Base-by-base conservation (phyloP, 2,329 filamentous ascomycete species). In the Colletotrichum limetticola region DNA sequence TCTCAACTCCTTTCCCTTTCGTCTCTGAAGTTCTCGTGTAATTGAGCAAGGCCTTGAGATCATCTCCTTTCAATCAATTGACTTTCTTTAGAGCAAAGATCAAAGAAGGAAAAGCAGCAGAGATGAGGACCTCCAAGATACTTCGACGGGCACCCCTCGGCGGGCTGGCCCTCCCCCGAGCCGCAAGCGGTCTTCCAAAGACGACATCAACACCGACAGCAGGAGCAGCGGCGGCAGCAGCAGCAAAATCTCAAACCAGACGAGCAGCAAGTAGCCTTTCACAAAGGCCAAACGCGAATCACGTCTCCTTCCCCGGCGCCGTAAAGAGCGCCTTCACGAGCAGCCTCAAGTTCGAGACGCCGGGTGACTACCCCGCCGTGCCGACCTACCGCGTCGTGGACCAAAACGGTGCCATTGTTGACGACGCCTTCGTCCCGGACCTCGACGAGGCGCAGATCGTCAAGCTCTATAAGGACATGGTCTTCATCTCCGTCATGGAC, bases 321-420 rank as follows among this genome's bases (percentile, higher is more conserved):
- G 87, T 98, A 64, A 96, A 98, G 82, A 98, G 95, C 81, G 94
- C 94, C 75, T 99, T 99, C 83, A 97, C 94, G 5, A 92, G 90
- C 76, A 87, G 88, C 0, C 92, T 98, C 82, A 86, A 89, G 53
- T 98, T 98, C 83, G 90, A 94, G 68, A 89, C 90, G 62, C 94
- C 95, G 0, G 89, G 91, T 53, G 90, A 91, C 65, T 89, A 92
- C 77, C 87, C 91, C 42, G 92, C 95, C 5, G 93, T 99, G 79
- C 91, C 95, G 30, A 98, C 97, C 5, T 99, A 97, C 85, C 93
- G 97, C 61, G 91, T 96, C 30, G 92, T 99, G 79, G 94, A 97
- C 82, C 95, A 97, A 77, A 91, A 98, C 80, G 97, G 97, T 63
- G 87, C 89, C 37, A 89, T 98, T 52, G 91, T 98, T 22, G 95